Evolutionary conservation across 345 rosid species (phyloP).

Genomic region (Mallotus nudiflorus): DNA sequence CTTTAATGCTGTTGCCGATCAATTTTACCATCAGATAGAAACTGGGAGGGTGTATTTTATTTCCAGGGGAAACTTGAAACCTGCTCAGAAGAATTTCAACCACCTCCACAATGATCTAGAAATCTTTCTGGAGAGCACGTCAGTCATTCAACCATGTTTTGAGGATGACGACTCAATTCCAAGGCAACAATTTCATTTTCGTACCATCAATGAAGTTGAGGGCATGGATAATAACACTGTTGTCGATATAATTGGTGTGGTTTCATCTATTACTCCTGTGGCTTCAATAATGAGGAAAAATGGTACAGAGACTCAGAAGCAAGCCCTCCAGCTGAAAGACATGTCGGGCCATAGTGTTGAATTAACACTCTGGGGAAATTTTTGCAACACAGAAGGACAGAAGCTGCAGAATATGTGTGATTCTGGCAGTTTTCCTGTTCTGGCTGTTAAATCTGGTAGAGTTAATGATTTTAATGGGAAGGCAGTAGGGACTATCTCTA

Average conservation of each 20-base stretch:
- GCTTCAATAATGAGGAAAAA: slow-evolving; percentile 68
- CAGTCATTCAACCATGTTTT: slow-evolving; percentile 62
- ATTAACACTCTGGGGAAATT: slow-evolving; percentile 85
- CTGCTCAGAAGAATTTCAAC: slow-evolving; percentile 83
- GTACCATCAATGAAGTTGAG: slow-evolving; percentile 63
- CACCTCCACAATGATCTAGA: slow-evolving; percentile 85
- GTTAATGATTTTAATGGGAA: slow-evolving; percentile 84
- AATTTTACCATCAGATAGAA: slow-evolving; percentile 73
- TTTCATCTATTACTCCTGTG: slow-evolving; percentile 54
- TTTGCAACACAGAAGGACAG: slow-evolving; percentile 76
- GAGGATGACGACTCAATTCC: slow-evolving; percentile 80
- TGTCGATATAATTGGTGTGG: slow-evolving; percentile 75
- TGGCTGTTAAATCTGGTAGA: slow-evolving; percentile 75
- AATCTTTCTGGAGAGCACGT: slow-evolving; percentile 57
- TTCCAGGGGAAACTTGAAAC: slow-evolving; percentile 72
- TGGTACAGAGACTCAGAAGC: slow-evolving; percentile 76
- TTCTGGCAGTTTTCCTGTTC: slow-evolving; percentile 70
- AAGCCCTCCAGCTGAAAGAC: slow-evolving; percentile 76
- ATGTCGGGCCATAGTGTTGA: slow-evolving; percentile 83
- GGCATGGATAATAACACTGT: slow-evolving; percentile 61
- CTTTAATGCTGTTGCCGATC: slow-evolving; percentile 83
- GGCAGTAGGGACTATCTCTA: slow-evolving; percentile 68
- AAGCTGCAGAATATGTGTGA: slow-evolving; percentile 70
- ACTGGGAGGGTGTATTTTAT: slow-evolving; percentile 73
- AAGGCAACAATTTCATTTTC: slow-evolving; percentile 68